A percentile compares a stretch with the other conserved stretches of the same genome.
Evolutionary conservation across 2,329 filamentous ascomycete species (phyloP).

Genomic region (Tothia fuscella): DNA sequence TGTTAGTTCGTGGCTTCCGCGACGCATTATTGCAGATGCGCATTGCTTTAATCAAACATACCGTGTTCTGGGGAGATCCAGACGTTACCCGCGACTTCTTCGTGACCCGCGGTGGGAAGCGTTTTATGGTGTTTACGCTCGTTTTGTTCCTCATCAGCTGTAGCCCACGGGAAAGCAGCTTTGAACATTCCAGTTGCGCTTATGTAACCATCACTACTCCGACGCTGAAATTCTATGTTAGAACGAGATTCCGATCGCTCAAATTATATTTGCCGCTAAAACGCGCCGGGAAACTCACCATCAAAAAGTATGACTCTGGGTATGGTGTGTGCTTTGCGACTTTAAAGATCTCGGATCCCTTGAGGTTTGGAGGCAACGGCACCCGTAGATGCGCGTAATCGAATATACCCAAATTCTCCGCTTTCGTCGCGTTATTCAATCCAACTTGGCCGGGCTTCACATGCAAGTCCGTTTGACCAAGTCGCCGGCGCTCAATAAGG

Average conservation of each 20-base stretch:
- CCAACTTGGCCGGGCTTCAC: slow-evolving; percentile 68
- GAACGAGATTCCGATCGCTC: background rate
- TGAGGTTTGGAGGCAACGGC: slow-evolving; percentile 80
- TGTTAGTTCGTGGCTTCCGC: slow-evolving; percentile 8
- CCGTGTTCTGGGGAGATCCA: slow-evolving; percentile 77
- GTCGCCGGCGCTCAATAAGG: slow-evolving; percentile 69
- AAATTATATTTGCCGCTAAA: no score
- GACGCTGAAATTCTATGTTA: slow-evolving; percentile 43
- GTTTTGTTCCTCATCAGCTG: slow-evolving; percentile 56
- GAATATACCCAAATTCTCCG: slow-evolving; percentile 67
- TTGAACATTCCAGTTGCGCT: slow-evolving; percentile 90
- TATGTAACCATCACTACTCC: slow-evolving; percentile 72
- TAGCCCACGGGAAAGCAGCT: slow-evolving; percentile 71
- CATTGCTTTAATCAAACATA: slow-evolving; percentile 23
- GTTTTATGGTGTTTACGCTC: slow-evolving; percentile 80
- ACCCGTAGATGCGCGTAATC: slow-evolving; percentile 94
- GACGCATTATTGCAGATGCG: background rate
- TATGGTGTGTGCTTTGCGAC: slow-evolving; percentile 47
- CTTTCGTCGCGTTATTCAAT: slow-evolving; percentile 58
- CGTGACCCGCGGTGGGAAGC: slow-evolving; percentile 65
- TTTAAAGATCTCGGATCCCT: slow-evolving; percentile 81
- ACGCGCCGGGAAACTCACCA: slow-evolving; percentile 40
- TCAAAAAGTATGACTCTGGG: slow-evolving; percentile 91
- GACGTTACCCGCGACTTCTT: slow-evolving; percentile 92
- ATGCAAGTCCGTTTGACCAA: slow-evolving; percentile 84